Evolutionary conservation across 768 basidiomycete genomes (phyloP).

Genomic region (Tylopilus cervinicoccineus): DNA sequence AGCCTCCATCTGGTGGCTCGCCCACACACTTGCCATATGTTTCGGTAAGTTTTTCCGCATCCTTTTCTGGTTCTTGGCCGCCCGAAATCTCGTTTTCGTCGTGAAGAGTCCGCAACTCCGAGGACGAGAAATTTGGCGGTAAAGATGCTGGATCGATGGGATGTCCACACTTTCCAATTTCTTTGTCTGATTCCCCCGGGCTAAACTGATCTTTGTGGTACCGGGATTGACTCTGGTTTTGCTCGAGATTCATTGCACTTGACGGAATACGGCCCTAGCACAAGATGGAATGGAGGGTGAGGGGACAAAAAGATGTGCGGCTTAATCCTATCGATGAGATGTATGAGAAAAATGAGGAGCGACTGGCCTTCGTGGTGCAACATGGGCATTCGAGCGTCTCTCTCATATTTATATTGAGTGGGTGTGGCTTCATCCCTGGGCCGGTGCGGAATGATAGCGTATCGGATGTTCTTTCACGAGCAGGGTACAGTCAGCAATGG

Average conservation of each 20-base stretch:
- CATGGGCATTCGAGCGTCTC: neutral
- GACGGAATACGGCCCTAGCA: no score
- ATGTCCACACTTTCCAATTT: no score
- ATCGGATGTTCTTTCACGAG: neutral
- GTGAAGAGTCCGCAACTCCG: constrained; percentile 12
- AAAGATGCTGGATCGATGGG: neutral
- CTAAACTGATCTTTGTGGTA: neutral
- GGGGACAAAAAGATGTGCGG: neutral
- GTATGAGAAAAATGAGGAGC: neutral
- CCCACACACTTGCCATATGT: constrained; percentile 19
- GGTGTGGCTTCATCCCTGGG: constrained; percentile 13
- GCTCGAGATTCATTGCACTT: neutral
- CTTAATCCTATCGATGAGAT: neutral
- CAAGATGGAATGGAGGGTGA: neutral
- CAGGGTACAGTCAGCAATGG: neutral
- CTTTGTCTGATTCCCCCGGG: neutral
- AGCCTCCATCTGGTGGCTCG: constrained; percentile 28
- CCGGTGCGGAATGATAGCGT: neutral
- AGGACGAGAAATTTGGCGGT: neutral
- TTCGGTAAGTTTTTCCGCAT: neutral
- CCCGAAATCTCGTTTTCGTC: neutral
- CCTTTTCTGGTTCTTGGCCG: constrained; percentile 8
- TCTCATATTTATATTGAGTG: constrained; percentile 8
- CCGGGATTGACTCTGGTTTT: neutral
- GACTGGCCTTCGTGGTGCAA: neutral